These are phyloP conservation scores for Torulaspora pretoriensis DNA, from an alignment of 1,139 yeast genomes.

Conservation along the genomic window DNA sequence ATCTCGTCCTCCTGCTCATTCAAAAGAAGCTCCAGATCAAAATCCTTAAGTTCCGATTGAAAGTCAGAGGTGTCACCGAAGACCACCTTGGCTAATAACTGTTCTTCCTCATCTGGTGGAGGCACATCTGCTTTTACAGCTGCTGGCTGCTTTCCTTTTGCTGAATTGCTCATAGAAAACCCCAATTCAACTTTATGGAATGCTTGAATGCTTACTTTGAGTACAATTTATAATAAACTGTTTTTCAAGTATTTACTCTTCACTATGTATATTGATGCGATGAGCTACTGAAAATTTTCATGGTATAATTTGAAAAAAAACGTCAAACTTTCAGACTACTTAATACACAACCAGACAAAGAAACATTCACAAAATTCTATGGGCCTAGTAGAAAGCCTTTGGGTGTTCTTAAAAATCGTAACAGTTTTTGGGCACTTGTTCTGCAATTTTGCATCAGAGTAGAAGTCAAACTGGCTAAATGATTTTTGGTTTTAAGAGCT, in stretches of 20 bases:
- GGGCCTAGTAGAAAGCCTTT: too few relatives aligned
- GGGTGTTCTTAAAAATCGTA: too few relatives aligned
- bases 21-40: slow-evolving; percentile 50
- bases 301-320: neutral
- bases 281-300: slow-evolving; percentile 17
- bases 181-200: neutral
- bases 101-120: slow-evolving; percentile 80
- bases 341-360: neutral
- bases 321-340: neutral
- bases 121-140: slow-evolving; percentile 36
- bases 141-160: slow-evolving; percentile 5
- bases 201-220: neutral
- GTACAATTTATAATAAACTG: neutral
- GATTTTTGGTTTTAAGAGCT: too few relatives aligned
- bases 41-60: slow-evolving; percentile 57
- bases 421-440: too few relatives aligned
- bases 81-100: slow-evolving; percentile 72
- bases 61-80: slow-evolving; percentile 87
- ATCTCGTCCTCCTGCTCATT: slow-evolving; percentile 44
- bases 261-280: slow-evolving; percentile 16
- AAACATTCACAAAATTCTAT: neutral
- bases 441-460: too few relatives aligned
- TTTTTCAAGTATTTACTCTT: neutral
- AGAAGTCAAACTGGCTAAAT: too few relatives aligned
- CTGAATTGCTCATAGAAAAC: slow-evolving; percentile 10